Conservation (phyloP, 345 rosid species). For the Acer negundo region DNA sequence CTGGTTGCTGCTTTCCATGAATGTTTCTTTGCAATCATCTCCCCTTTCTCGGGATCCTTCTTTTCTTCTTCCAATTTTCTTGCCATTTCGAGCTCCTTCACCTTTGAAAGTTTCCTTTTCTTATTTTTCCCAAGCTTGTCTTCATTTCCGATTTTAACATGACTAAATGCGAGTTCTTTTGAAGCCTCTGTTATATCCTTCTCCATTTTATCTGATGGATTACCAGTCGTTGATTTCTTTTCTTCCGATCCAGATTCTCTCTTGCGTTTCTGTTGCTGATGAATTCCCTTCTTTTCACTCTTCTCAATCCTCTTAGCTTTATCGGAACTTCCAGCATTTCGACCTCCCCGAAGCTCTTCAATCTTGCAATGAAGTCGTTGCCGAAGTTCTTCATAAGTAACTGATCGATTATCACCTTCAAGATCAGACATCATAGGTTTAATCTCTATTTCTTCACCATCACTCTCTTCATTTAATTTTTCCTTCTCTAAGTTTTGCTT, state of each 20-base stretch:
- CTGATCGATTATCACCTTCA: constrained; percentile 42
- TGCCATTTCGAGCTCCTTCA: constrained; percentile 70
- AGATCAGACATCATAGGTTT: constrained; percentile 38
- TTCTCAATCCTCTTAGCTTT: constrained; percentile 28
- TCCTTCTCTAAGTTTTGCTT: constrained; percentile 72
- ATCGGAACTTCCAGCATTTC: constrained; percentile 39
- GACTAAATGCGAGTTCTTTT: constrained; percentile 68
- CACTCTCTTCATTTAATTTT: constrained; percentile 35
- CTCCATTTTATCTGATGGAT: constrained; percentile 45
- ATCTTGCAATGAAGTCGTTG: constrained; percentile 65
- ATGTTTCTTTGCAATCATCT: constrained; percentile 52
- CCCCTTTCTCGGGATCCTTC: constrained; percentile 83
- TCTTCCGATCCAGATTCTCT: constrained; percentile 48
- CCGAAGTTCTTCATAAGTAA: constrained; percentile 78
- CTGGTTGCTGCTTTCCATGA: constrained; percentile 75
- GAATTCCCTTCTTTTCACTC: constrained; percentile 27
- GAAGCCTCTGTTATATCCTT: constrained; percentile 72
- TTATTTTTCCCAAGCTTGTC: constrained; percentile 53
- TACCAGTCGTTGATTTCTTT: constrained; percentile 25
- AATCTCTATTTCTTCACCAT: constrained; percentile 45
- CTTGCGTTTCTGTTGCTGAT: constrained; percentile 58
- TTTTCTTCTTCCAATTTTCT: constrained; percentile 59
- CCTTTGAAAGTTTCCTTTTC: constrained; percentile 64
- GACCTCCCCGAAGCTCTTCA: constrained; percentile 64
- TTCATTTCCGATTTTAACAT: constrained; percentile 69